Percentiles rank a stretch among this genome's conserved stretches.
phyloP scores from a whole-genome alignment of 2,329 filamentous ascomycete genomes.

The Exophiala phaeomuriformis region DNA sequence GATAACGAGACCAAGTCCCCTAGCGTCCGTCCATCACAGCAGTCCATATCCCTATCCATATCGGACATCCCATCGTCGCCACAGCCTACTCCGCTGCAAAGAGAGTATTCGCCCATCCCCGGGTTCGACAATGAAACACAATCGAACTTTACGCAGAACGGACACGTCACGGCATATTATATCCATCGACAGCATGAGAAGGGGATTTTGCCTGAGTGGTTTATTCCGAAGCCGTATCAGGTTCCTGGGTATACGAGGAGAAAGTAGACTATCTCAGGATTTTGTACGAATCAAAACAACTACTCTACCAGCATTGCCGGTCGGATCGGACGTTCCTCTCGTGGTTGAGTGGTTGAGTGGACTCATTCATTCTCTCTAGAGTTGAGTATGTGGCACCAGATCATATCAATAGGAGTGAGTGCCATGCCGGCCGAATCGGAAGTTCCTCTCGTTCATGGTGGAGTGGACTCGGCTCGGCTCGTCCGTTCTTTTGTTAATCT shows the following conservation, averaged over 20 bases:
- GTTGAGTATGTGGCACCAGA: too few species aligned
- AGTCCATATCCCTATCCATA: neutral
- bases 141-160: conserved; percentile 27
- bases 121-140: conserved; percentile 28
- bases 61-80: conserved; percentile 15
- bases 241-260: conserved; percentile 30
- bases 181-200: conserved; percentile 24
- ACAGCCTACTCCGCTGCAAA: conserved; percentile 10
- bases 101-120: conserved; percentile 20
- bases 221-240: conserved; percentile 33
- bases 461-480: too few species aligned
- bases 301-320: too few species aligned
- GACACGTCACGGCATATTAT: conserved; percentile 26
- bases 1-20: neutral
- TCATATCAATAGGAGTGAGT: too few species aligned
- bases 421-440: too few species aligned
- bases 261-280: conserved; percentile 5
- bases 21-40: neutral
- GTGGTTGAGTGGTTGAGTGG: too few species aligned
- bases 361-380: too few species aligned
- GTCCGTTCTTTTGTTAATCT: too few species aligned
- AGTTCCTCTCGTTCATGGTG: too few species aligned
- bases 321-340: too few species aligned
- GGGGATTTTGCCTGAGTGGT: conserved; percentile 22
- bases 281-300: too few species aligned